Evolutionary conservation across 768 basidiomycete species (phyloP).

Genomic region (Tephrocybe sp.): DNA sequence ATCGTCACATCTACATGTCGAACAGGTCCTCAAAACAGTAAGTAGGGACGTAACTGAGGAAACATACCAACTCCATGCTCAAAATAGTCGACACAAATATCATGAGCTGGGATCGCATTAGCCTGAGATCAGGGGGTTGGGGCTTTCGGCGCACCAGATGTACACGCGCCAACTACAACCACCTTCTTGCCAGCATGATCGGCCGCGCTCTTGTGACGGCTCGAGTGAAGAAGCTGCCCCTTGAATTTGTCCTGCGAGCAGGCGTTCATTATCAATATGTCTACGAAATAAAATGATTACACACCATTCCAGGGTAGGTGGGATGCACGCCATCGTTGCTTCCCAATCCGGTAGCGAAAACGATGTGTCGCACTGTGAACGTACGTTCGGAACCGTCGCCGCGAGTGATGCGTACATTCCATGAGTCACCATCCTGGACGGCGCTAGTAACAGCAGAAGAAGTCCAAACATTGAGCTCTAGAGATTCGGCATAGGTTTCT

Average conservation of each 20-base stretch:
- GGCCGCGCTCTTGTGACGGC: conserved; percentile 48
- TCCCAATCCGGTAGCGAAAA: conserved; percentile 52
- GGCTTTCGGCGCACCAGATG: conserved; percentile 37
- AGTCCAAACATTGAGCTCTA: conserved; percentile 70
- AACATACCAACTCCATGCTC: conserved; percentile 40
- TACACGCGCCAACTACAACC: conserved; percentile 64
- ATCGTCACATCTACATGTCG: conserved; percentile 56
- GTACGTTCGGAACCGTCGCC: conserved; percentile 31
- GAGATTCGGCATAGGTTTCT: conserved; percentile 54
- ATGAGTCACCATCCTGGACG: conserved; percentile 32
- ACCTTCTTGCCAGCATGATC: conserved; percentile 70
- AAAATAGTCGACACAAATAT: conserved; percentile 41
- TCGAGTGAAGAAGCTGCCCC: conserved; percentile 62
- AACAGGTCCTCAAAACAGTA: neutral
- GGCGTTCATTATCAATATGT: neutral
- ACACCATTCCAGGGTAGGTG: conserved; percentile 42
- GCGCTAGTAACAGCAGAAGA: conserved; percentile 36
- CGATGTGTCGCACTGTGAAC: conserved; percentile 47
- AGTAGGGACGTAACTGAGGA: neutral
- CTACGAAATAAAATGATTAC: neutral
- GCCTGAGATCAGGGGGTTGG: neutral
- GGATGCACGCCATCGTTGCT: conserved; percentile 47
- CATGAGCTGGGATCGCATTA: conserved; percentile 32
- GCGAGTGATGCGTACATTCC: conserved; percentile 40
- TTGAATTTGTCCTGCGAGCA: conserved; percentile 50